A percentile compares a stretch with the other conserved stretches of the same genome.
Evolutionary conservation across 2,329 filamentous ascomycete genomes (phyloP).

Genomic region (Aspergillus phoenicis): DNA sequence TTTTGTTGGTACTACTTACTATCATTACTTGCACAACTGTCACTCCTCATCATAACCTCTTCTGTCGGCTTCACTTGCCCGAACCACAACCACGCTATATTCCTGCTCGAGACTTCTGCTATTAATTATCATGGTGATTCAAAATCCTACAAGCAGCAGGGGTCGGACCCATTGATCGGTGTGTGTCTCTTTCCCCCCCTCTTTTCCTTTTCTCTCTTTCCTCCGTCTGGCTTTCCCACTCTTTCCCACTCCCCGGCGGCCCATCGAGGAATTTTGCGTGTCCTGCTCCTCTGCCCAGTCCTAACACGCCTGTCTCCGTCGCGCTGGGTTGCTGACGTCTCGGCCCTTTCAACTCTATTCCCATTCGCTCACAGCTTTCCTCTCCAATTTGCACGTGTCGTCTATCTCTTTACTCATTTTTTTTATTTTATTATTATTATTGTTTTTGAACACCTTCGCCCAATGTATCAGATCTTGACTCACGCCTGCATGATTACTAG

Average conservation of each 20-base stretch:
- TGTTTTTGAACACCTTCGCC: neutral
- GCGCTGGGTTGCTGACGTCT: conserved; percentile 5
- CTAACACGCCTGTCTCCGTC: conserved; percentile 6
- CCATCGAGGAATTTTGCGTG: conserved; percentile 6
- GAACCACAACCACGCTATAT: neutral
- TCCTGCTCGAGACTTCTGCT: neutral
- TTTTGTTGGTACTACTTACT: neutral
- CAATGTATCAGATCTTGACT: neutral
- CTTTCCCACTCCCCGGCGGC: neutral
- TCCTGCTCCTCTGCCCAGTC: neutral
- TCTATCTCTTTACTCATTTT: neutral
- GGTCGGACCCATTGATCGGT: conserved; percentile 3
- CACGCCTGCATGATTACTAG: neutral
- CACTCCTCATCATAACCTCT: neutral
- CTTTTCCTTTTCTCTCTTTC: too few relatives aligned
- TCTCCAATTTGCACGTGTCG: conserved; percentile 1
- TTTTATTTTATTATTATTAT: neutral
- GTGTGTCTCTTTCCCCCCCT: neutral
- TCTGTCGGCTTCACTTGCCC: too few relatives aligned
- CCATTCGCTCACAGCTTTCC: neutral
- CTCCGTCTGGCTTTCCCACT: neutral
- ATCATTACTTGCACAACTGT: neutral
- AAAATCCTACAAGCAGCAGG: neutral
- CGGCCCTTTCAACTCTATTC: neutral
- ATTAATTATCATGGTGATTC: conserved; percentile 7